A percentile compares a stretch with the other conserved stretches of the same genome.
These are phyloP conservation scores for Aegilops longissima DNA, from an alignment of 176 grass and related monocot genomes.

Conservation along the genomic window DNA sequence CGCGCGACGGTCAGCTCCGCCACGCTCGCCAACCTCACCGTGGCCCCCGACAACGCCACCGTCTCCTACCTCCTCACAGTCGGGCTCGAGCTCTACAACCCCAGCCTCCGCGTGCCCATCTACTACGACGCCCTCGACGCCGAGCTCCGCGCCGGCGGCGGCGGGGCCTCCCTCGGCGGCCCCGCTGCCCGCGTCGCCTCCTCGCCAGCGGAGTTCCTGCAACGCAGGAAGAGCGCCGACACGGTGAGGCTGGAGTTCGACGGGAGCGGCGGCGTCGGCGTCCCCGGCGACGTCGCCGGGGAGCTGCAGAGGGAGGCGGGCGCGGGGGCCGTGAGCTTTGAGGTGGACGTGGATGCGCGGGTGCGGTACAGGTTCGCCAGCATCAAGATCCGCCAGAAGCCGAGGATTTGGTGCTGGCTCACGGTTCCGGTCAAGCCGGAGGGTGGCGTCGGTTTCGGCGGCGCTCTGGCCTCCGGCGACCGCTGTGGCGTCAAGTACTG, in stretches of 20 bases:
- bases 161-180: not conserved
- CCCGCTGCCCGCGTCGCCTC: not conserved
- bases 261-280: not conserved
- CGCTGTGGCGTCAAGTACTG: not conserved
- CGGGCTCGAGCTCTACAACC: conserved; percentile 12
- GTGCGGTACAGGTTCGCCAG: not conserved
- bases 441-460: not conserved
- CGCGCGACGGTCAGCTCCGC: conserved; percentile 6
- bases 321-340: not conserved
- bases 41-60: not conserved
- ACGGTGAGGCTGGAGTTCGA: not conserved
- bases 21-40: conserved; percentile 19
- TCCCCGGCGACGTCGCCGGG: not conserved
- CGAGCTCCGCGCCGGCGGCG: not conserved
- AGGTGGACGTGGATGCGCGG: not conserved
- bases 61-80: conserved; percentile 7
- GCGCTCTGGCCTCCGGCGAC: not conserved
- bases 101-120: conserved; percentile 15
- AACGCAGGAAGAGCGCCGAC: conserved; percentile 1
- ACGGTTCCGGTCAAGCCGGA: not conserved
- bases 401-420: not conserved
- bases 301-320: not conserved
- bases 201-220: not conserved
- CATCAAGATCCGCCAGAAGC: conserved; percentile 15
- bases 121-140: not conserved